Conservation (phyloP, 495 filamentous ascomycete genomes). For the Penicillium paradoxum region DNA sequence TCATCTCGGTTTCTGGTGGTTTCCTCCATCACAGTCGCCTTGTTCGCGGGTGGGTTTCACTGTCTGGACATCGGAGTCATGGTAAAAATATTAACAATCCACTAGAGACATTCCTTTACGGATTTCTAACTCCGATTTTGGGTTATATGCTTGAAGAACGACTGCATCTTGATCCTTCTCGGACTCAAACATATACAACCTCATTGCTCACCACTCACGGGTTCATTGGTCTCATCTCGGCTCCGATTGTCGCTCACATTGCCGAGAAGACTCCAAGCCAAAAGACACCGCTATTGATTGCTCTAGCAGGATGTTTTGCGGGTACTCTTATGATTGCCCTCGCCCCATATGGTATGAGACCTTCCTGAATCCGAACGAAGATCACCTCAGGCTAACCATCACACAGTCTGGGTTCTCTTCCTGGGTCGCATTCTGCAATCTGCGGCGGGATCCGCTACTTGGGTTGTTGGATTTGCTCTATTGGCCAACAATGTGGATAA, state of each 20-base stretch:
- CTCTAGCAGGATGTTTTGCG: constrained; percentile 12
- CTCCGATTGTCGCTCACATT: constrained; percentile 26
- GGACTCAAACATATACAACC: constrained; percentile 18
- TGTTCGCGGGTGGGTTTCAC: constrained; percentile 18
- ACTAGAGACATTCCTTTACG: constrained; percentile 27
- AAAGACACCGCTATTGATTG: constrained; percentile 17
- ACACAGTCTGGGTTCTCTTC: constrained; percentile 8
- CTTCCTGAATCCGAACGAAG: neutral
- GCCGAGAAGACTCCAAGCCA: constrained; percentile 18
- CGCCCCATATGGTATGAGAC: neutral
- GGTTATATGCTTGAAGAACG: constrained; percentile 25
- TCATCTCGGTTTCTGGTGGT: constrained; percentile 17
- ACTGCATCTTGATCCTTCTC: constrained; percentile 14
- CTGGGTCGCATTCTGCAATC: constrained; percentile 16
- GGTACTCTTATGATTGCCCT: constrained; percentile 22
- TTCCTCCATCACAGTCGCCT: constrained; percentile 11
- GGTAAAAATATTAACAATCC: constrained; percentile 3
- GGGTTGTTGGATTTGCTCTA: constrained; percentile 18
- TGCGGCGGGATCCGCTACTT: constrained; percentile 9
- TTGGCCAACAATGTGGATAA: constrained; percentile 8
- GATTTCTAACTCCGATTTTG: constrained; percentile 27
- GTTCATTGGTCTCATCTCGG: constrained; percentile 13
- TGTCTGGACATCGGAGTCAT: neutral
- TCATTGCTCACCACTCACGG: constrained; percentile 17
- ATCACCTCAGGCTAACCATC: neutral